Conservation (phyloP, 495 filamentous ascomycete species). For the Hypoxylon trugodes region DNA sequence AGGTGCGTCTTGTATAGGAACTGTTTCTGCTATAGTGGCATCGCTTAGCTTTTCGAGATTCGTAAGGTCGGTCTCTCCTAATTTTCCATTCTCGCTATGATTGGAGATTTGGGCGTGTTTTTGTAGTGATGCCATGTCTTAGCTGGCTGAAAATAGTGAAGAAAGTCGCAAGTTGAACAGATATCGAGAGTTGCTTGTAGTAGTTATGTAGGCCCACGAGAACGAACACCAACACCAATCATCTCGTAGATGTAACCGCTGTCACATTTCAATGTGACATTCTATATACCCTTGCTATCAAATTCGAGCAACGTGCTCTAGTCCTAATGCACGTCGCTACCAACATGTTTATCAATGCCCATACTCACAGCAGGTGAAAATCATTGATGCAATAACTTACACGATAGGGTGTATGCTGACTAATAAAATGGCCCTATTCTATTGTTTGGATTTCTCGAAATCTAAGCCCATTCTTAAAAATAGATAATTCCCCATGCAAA, state of each 20-base stretch:
- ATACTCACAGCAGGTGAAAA: no score
- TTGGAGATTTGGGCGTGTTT: background rate
- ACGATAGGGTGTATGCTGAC: background rate
- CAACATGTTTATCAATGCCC: background rate
- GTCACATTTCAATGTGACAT: background rate
- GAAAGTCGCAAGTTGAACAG: no score
- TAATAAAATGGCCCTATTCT: background rate
- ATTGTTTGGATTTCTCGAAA: background rate
- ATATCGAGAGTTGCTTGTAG: no score
- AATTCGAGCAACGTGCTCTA: background rate
- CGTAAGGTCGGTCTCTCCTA: no score
- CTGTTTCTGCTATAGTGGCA: background rate
- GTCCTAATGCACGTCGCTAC: no score
- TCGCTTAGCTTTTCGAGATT: background rate
- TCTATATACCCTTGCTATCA: background rate
- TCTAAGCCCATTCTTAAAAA: constrained; percentile 2
- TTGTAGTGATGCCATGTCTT: background rate
- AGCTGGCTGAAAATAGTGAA: no score
- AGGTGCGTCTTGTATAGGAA: background rate
- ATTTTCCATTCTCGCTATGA: background rate
- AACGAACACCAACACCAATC: background rate
- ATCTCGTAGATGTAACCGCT: background rate
- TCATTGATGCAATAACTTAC: background rate
- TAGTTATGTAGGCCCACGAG: background rate
- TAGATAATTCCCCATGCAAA: background rate